Conservation (phyloP, 2,329 filamentous ascomycete species). For the Metarhizium humberi region DNA sequence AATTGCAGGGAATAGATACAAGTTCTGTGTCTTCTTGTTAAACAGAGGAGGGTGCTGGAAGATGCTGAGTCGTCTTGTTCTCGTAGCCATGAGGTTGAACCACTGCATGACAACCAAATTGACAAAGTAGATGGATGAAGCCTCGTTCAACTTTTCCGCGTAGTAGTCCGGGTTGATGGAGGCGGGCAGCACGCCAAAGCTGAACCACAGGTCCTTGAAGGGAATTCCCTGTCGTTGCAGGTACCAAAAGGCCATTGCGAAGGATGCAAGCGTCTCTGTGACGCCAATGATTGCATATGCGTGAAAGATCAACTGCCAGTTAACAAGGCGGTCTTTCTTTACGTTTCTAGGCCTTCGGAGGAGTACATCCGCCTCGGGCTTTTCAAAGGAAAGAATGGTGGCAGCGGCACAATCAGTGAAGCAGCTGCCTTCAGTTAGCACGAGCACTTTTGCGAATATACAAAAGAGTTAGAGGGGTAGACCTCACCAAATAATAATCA, state of each 20-base stretch:
- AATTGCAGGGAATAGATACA: conserved; percentile 62
- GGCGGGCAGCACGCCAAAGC: conserved; percentile 46
- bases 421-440: conserved; percentile 34
- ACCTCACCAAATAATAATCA: conserved; percentile 53
- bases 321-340: conserved; percentile 62
- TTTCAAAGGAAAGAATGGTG: conserved; percentile 66
- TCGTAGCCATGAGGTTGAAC: conserved; percentile 64
- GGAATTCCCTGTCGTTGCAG: conserved; percentile 52
- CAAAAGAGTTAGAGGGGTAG: not conserved
- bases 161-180: conserved; percentile 45
- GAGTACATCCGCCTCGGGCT: conserved; percentile 67
- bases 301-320: conserved; percentile 63
- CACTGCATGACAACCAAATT: conserved; percentile 76
- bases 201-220: conserved; percentile 59
- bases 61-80: conserved; percentile 56
- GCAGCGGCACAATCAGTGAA: conserved; percentile 71
- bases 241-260: conserved; percentile 60
- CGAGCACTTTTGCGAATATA: not conserved
- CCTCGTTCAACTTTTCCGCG: conserved; percentile 47
- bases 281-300: conserved; percentile 64
- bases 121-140: conserved; percentile 69
- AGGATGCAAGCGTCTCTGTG: conserved; percentile 48
- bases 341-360: conserved; percentile 58
- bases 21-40: conserved; percentile 56
- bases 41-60: conserved; percentile 64